Conservation (phyloP, 306 rosid genomes). For the Oemleria cerasiformis region DNA sequence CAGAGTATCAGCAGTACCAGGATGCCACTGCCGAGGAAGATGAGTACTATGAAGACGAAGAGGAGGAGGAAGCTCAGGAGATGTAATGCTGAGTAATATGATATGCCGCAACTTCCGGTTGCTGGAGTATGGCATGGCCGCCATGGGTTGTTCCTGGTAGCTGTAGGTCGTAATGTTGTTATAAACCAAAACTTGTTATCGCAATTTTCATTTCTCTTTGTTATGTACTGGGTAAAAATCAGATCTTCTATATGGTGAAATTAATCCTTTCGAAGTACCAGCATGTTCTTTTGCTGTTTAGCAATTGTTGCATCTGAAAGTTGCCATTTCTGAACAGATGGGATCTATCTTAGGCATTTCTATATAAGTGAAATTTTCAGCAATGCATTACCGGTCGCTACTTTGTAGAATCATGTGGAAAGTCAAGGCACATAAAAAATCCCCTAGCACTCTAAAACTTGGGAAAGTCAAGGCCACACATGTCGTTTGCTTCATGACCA, state of each 20-base stretch:
- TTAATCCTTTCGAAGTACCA: not conserved
- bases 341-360: too few relatives aligned
- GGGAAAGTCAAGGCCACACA: too few relatives aligned
- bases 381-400: too few relatives aligned
- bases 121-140: constrained; percentile 28
- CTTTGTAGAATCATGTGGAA: too few relatives aligned
- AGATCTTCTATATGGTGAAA: not conserved
- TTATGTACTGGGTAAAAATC: constrained; percentile 16
- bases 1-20: constrained; percentile 78
- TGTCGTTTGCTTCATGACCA: too few relatives aligned
- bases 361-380: too few relatives aligned
- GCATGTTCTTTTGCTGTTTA: too few relatives aligned
- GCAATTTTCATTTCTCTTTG: constrained; percentile 19
- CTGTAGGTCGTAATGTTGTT: constrained; percentile 26
- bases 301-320: too few relatives aligned
- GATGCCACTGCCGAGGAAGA: constrained; percentile 81
- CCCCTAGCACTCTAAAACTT: too few relatives aligned
- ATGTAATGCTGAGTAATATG: constrained; percentile 21
- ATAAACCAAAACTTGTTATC: constrained; percentile 1
- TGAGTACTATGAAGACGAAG: constrained; percentile 59
- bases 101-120: constrained; percentile 60
- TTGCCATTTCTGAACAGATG: too few relatives aligned
- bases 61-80: constrained; percentile 39
- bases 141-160: constrained; percentile 24
- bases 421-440: too few relatives aligned